Evolutionary conservation across 805 yeast genomes (phyloP), one percentile per base, ranked within the genome.

Genomic region (Starmera pachycereana): DNA sequence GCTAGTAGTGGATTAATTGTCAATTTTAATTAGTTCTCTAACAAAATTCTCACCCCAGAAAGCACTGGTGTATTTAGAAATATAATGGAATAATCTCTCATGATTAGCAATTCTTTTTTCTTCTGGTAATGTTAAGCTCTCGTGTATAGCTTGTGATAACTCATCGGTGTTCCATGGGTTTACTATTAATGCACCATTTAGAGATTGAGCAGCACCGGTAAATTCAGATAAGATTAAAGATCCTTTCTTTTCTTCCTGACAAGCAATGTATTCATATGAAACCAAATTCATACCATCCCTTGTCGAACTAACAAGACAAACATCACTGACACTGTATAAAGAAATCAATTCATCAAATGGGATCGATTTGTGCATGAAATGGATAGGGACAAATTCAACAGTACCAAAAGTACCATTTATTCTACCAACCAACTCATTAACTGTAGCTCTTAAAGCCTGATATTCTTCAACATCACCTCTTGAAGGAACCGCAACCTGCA

Each of bases 151-250:
- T 34, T 76, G 84, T 14, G 94, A 78, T 56, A 90, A 62, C 50
- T 92, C 98, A 50, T 92, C 98, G 18, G 89, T 90, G 58, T 90
- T 92, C 99, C 99, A 92, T 4, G 99, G 99, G 56, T 92, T 92
- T 16, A 92, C 95, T 43, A 92, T 77, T 12, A 90, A 59, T 2
- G 96, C 88, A 19, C 99, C 99, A 56, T 92, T 90, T 47, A 92
- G 68, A 1, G 95, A 83, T 63, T 92, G 99, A 1, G 98, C 97
- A n/a, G 98, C 98, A 37, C 99, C 99, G 0, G 98, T 92, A 64
- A 92, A 92, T 63, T 92, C 99, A 33, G 95, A 81, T 46, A 92
- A 61, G 37, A 92, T 84, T 50, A 92, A 69, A 4, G 88, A 78
- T 8, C 99, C 99, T 46, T 87, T 79, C 45, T 78, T 78, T 36